phyloP scores from a whole-genome alignment of 805 yeast genomes.

The Kluyveromyces aestuarii region DNA sequence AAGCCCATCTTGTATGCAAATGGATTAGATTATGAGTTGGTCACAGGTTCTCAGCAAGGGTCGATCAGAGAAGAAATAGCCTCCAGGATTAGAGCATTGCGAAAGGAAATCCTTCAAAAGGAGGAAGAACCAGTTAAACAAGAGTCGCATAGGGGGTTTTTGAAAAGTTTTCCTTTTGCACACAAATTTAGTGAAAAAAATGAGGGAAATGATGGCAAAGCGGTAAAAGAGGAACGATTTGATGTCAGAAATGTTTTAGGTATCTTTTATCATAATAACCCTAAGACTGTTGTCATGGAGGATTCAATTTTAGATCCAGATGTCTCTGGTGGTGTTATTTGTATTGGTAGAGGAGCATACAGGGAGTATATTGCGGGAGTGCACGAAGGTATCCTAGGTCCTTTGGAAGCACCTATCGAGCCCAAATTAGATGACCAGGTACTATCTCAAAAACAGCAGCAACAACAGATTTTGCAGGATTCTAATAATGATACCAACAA shows the following conservation, averaged over 20 bases:
- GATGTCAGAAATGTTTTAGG: conserved; percentile 48
- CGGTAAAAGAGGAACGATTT: conserved; percentile 22
- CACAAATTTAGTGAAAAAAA: conserved; percentile 3
- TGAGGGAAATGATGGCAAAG: conserved; percentile 16
- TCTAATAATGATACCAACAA: background rate
- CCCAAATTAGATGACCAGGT: conserved; percentile 11
- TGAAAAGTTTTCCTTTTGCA: conserved; percentile 10
- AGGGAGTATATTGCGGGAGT: conserved; percentile 86
- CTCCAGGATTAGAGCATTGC: conserved; percentile 61
- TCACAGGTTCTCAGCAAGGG: conserved; percentile 78
- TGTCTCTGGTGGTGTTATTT: conserved; percentile 74
- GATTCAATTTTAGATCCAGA: conserved; percentile 41
- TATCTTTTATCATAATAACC: conserved; percentile 34
- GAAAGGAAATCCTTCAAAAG: conserved; percentile 37
- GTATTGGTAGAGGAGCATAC: conserved; percentile 92
- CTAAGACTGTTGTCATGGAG: conserved; percentile 29
- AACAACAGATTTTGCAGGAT: background rate
- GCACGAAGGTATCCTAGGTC: conserved; percentile 93
- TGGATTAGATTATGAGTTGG: conserved; percentile 74
- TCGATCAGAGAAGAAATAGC: conserved; percentile 78
- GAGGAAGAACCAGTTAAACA: conserved; percentile 11
- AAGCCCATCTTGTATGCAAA: conserved; percentile 82
- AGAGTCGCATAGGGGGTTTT: conserved; percentile 5
- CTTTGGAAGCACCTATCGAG: conserved; percentile 47
- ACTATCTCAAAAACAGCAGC: background rate